Evolutionary conservation across 768 basidiomycete species (phyloP).

Genomic region (Termitomyces sp.): DNA sequence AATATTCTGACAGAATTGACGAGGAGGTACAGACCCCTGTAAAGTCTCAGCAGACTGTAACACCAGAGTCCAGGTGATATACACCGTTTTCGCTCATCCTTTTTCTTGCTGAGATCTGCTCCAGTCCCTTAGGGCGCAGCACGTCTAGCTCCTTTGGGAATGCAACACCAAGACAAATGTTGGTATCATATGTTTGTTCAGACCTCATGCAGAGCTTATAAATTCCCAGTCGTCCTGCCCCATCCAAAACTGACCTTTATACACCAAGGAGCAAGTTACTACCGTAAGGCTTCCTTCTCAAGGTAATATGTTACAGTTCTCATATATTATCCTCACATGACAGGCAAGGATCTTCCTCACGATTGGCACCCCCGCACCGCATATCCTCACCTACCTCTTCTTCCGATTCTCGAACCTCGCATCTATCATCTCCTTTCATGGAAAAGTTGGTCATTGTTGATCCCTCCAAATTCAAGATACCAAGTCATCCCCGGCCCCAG

Average conservation of each 20-base stretch:
- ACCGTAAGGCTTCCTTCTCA: conserved; percentile 11
- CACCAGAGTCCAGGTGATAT: conserved; percentile 43
- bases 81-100: neutral
- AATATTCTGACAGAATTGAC: conserved; percentile 12
- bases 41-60: conserved; percentile 32
- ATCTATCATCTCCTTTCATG: conserved; percentile 44
- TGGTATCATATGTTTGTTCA: neutral
- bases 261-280: conserved; percentile 21
- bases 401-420: conserved; percentile 25
- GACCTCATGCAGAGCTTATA: neutral
- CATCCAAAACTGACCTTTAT: conserved; percentile 15
- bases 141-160: conserved; percentile 18
- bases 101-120: conserved; percentile 1
- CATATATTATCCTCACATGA: conserved; percentile 9
- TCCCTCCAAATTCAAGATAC: conserved; percentile 14
- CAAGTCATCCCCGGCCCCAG: conserved; percentile 8
- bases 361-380: conserved; percentile 19
- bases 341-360: conserved; percentile 16
- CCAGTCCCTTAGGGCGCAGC: conserved; percentile 17
- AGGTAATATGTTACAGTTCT: neutral
- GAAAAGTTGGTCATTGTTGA: conserved; percentile 30
- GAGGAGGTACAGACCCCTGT: conserved; percentile 17
- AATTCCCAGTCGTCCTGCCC: conserved; percentile 1
- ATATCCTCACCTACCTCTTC: conserved; percentile 26
- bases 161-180: conserved; percentile 27